These are phyloP conservation scores for Acer yangbiense DNA, from an alignment of 345 rosid species.

Conservation along the genomic window DNA sequence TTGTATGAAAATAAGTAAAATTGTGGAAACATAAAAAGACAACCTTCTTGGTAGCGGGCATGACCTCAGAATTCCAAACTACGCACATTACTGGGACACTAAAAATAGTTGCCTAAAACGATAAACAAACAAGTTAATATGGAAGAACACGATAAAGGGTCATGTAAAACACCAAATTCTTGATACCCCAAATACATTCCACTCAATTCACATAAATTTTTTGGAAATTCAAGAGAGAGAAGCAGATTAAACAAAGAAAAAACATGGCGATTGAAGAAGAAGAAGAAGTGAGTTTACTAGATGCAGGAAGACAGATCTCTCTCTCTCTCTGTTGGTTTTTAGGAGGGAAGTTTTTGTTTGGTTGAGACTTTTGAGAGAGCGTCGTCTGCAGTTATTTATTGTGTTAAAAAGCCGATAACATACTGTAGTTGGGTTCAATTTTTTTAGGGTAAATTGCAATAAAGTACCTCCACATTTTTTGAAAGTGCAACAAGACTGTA, in stretches of 20 bases:
- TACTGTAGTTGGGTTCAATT: not conserved
- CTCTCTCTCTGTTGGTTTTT: conserved; percentile 4
- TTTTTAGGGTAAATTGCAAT: too few relatives aligned
- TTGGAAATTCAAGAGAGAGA: not conserved
- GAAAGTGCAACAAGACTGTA: too few relatives aligned
- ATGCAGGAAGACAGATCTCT: conserved; percentile 18
- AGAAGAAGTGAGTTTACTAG: not conserved
- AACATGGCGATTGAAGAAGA: not conserved
- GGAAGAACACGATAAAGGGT: too few relatives aligned
- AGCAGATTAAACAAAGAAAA: not conserved
- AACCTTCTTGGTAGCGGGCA: conserved; percentile 37
- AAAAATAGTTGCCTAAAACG: too few relatives aligned
- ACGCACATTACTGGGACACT: too few relatives aligned
- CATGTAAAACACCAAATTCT: not conserved
- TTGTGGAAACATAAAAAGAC: not conserved
- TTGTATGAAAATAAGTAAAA: not conserved
- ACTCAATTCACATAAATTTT: not conserved
- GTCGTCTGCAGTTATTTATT: not conserved
- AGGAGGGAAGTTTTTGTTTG: conserved; percentile 21
- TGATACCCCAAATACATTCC: not conserved
- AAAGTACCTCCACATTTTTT: too few relatives aligned
- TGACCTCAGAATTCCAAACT: conserved; percentile 12
- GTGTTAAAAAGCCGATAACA: not conserved
- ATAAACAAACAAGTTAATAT: not conserved
- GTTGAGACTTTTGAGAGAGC: not conserved